Percentiles rank a stretch among this genome's conserved stretches.
phyloP scores from a whole-genome alignment of 1,284 basidiomycete genomes.

The Phylloboletellus chloephorus region DNA sequence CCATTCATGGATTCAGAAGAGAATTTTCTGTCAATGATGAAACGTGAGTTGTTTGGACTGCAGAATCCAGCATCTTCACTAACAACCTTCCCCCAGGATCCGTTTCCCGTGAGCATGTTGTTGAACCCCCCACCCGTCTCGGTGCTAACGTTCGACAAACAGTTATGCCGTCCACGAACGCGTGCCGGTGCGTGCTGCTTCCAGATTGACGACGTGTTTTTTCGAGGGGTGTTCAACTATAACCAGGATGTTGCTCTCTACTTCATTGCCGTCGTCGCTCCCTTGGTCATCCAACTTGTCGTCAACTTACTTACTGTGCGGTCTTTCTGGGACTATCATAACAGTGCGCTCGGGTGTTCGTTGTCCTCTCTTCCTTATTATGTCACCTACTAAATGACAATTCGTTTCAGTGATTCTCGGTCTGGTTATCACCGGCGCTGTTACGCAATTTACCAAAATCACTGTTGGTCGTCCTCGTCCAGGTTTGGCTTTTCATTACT shows the following conservation, averaged over 20 bases:
- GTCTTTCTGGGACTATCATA: conserved; percentile 87
- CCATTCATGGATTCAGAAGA: conserved; percentile 75
- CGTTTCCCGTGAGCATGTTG: conserved; percentile 51
- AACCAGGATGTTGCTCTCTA: conserved; percentile 52
- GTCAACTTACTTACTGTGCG: conserved; percentile 69
- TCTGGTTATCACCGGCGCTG: conserved; percentile 68
- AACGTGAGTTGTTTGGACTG: conserved; percentile 42
- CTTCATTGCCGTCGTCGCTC: conserved; percentile 64
- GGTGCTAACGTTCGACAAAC: conserved; percentile 34
- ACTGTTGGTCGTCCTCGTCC: conserved; percentile 88
- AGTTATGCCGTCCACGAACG: conserved; percentile 82
- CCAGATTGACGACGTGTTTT: background rate
- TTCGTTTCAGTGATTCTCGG: conserved; percentile 59
- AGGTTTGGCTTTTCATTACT: conserved; percentile 37
- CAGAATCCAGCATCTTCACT: background rate
- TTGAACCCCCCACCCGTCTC: conserved; percentile 11
- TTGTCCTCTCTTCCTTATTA: conserved; percentile 24
- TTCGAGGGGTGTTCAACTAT: background rate
- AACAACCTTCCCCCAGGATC: conserved; percentile 31
- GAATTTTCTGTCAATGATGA: conserved; percentile 81
- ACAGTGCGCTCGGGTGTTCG: conserved; percentile 70
- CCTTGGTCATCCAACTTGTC: conserved; percentile 60
- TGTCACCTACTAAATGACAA: background rate
- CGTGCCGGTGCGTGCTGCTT: conserved; percentile 56
- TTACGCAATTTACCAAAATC: conserved; percentile 85